These are phyloP conservation scores for Flammula alnicola DNA, from an alignment of 1,284 basidiomycete genomes.

Conservation along the genomic window DNA sequence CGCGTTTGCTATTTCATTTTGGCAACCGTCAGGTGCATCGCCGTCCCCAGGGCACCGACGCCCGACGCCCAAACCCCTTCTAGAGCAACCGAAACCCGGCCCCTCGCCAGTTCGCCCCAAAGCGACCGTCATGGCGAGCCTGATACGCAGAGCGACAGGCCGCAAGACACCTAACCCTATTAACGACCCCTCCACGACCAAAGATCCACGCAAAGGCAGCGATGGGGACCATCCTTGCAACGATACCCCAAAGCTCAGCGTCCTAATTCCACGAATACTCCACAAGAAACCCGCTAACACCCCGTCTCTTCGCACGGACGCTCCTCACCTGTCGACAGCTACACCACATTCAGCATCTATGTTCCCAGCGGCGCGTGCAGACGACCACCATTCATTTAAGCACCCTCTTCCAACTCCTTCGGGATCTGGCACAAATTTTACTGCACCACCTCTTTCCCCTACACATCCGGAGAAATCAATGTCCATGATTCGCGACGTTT, in stretches of 20 bases:
- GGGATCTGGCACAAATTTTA: constrained; percentile 6
- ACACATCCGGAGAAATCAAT: constrained; percentile 18
- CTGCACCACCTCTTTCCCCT: constrained; percentile 16
- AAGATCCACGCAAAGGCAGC: constrained; percentile 10
- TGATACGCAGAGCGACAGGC: constrained; percentile 56
- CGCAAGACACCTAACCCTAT: constrained; percentile 38
- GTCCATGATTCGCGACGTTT: constrained; percentile 22
- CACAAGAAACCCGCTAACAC: constrained; percentile 41
- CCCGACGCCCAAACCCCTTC: constrained; percentile 28
- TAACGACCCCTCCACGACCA: constrained; percentile 32
- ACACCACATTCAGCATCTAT: background rate
- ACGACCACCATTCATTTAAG: constrained; percentile 15
- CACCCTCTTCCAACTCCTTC: background rate
- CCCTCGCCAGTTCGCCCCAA: constrained; percentile 45
- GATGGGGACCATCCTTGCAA: background rate
- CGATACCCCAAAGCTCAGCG: constrained; percentile 31
- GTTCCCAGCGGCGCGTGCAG: too few relatives aligned
- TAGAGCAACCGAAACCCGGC: constrained; percentile 20
- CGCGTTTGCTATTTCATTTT: too few relatives aligned
- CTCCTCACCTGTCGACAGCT: constrained; percentile 15
- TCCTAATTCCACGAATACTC: constrained; percentile 41
- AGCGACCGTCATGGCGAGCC: constrained; percentile 53
- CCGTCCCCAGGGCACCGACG: constrained; percentile 18
- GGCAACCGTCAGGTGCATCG: constrained; percentile 2
- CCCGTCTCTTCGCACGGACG: constrained; percentile 29